A percentile compares a stretch with the other conserved stretches of the same genome.
Conservation (phyloP, 805 yeast genomes). For the Isabelozyma rhagii region DNA sequence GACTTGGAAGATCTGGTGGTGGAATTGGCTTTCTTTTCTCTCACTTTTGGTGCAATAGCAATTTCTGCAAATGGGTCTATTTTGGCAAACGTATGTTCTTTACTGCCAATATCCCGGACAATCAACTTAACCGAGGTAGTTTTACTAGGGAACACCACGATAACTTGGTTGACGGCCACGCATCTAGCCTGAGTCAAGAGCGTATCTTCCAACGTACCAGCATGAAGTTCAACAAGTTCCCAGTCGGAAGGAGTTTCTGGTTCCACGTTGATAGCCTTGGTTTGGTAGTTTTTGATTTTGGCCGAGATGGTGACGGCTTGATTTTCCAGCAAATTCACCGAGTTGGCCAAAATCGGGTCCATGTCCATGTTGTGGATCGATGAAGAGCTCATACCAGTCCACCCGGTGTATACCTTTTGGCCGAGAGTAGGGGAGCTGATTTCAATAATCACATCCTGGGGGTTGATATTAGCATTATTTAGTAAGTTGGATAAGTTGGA, state of each 20-base stretch:
- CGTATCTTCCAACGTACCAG: constrained; percentile 68
- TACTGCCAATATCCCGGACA: constrained; percentile 42
- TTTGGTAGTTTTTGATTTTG: constrained; percentile 47
- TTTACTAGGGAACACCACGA: constrained; percentile 66
- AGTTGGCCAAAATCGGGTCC: constrained; percentile 63
- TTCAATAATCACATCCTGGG: constrained; percentile 59
- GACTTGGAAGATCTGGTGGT: constrained; percentile 20
- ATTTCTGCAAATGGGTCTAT: constrained; percentile 65
- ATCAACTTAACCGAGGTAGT: constrained; percentile 60
- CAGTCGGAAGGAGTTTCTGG: constrained; percentile 80
- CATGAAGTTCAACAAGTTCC: constrained; percentile 86
- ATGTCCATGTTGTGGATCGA: constrained; percentile 46
- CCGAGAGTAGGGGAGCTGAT: constrained; percentile 9
- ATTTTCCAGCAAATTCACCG: constrained; percentile 45
- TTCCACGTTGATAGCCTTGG: constrained; percentile 67
- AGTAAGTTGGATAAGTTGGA: constrained; percentile 42
- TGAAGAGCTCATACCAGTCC: constrained; percentile 57
- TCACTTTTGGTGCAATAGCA: constrained; percentile 65
- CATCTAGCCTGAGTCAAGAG: constrained; percentile 80
- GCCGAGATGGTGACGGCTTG: constrained; percentile 39
- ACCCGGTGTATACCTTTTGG: constrained; percentile 48
- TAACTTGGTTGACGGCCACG: constrained; percentile 52
- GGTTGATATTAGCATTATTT: constrained; percentile 49
- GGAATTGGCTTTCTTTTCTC: constrained; percentile 21
- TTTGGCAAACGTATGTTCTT: constrained; percentile 45